phyloP scores from a whole-genome alignment of 202 grass and related monocot species.

The Setaria viridis region DNA sequence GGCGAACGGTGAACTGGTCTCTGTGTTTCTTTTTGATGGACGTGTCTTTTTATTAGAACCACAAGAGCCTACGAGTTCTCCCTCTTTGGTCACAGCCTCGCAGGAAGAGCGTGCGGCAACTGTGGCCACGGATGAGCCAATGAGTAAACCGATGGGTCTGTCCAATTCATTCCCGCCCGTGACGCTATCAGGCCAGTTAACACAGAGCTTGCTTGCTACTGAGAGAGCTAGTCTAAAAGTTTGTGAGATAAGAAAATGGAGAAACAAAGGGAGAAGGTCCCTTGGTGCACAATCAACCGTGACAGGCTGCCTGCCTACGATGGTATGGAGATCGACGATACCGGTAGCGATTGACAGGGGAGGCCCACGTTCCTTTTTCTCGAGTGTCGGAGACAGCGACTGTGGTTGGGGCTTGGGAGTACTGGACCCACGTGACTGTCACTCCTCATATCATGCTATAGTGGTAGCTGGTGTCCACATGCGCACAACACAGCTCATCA shows the following conservation, averaged over 20 bases:
- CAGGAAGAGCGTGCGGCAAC: no score
- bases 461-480: neutral
- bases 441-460: neutral
- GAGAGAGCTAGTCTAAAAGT: no score
- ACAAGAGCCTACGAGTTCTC: neutral
- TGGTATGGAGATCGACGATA: neutral
- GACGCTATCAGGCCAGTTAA: no score
- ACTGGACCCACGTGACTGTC: neutral
- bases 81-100: neutral
- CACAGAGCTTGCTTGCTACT: no score
- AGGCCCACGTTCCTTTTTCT: neutral
- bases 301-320: constrained; percentile 36
- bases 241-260: no score
- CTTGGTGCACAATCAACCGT: constrained; percentile 35
- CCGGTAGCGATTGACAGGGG: constrained; percentile 36
- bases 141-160: no score
- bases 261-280: neutral
- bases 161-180: neutral
- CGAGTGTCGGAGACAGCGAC: constrained; percentile 20
- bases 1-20: neutral
- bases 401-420: neutral
- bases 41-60: neutral
- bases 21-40: neutral
- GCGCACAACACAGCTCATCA: neutral
- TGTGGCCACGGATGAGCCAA: no score